A percentile compares a stretch with the other conserved stretches of the same genome.
Conservation (phyloP, 257 asterid genomes). For the Nicotiana benthamiana region DNA sequence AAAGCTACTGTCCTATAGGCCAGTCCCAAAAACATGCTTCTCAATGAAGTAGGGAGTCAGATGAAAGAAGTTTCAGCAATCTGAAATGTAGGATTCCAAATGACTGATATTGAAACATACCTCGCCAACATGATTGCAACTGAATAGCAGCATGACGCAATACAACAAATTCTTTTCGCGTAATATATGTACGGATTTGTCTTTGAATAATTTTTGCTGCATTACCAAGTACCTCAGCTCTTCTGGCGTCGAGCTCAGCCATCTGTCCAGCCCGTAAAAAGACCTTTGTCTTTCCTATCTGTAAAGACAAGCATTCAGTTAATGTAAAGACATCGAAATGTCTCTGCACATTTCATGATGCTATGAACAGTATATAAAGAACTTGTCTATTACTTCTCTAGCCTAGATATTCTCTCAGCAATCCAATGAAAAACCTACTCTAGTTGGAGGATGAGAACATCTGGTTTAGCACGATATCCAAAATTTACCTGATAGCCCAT, state of each 20-base stretch:
- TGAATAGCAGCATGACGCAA: slow-evolving; percentile 74
- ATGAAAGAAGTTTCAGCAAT: slow-evolving; percentile 5
- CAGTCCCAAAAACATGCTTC: background rate
- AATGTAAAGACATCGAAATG: slow-evolving; percentile 4
- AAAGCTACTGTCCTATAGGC: background rate
- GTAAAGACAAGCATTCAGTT: slow-evolving; percentile 25
- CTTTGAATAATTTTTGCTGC: slow-evolving; percentile 95
- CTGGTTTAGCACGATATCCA: background rate
- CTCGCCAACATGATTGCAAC: slow-evolving; percentile 99
- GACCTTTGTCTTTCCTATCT: slow-evolving; percentile 96
- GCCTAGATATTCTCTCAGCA: background rate
- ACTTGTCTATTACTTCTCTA: background rate
- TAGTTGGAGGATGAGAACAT: background rate
- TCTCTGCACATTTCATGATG: background rate
- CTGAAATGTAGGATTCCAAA: slow-evolving; percentile 10
- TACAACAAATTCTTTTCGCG: slow-evolving; percentile 73
- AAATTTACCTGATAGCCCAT: slow-evolving; percentile 80
- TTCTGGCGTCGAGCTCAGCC: slow-evolving; percentile 97
- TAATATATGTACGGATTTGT: slow-evolving; percentile 83
- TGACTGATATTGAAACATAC: slow-evolving; percentile 30
- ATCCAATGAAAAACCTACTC: background rate
- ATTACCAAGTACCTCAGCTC: slow-evolving; percentile 97
- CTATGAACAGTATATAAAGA: background rate
- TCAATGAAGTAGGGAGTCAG: background rate
- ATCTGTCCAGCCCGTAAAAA: slow-evolving; percentile 99